Evolutionary conservation across 768 basidiomycete genomes (phyloP).

Genomic region (Candolleomyces eurysporus): DNA sequence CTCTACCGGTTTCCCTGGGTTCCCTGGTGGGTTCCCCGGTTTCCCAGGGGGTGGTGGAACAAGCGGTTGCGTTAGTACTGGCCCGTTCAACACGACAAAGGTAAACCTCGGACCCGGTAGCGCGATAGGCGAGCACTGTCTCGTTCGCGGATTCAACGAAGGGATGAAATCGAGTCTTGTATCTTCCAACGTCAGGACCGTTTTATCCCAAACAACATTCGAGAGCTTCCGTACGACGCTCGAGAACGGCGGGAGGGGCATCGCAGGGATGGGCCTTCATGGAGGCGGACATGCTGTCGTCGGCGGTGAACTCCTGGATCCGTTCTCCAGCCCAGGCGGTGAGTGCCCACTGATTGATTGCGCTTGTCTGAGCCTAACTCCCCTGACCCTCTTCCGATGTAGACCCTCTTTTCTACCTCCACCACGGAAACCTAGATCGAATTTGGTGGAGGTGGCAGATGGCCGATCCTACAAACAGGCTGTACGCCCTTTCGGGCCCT

Average conservation of each 20-base stretch:
- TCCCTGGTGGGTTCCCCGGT: not conserved
- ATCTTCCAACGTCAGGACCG: not conserved
- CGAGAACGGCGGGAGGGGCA: not conserved
- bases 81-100: not conserved
- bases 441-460: conserved; percentile 9
- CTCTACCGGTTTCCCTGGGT: not conserved
- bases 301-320: not conserved
- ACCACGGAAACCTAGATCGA: conserved; percentile 8
- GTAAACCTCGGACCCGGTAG: not conserved
- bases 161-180: not conserved
- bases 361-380: too few species aligned
- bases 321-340: not conserved
- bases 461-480: not conserved
- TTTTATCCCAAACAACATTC: not conserved
- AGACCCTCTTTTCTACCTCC: conserved; percentile 10
- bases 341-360: not conserved
- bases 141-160: conserved; percentile 2
- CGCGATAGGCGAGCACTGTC: not conserved
- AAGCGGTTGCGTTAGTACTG: not conserved
- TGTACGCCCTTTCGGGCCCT: conserved; percentile 4
- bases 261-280: not conserved
- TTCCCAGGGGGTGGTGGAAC: not conserved
- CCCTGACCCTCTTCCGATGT: not conserved
- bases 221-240: not conserved
- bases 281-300: conserved; percentile 1